Evolutionary conservation across 1,284 basidiomycete species (phyloP).

Genomic region (Pulchroboletus neoregius): DNA sequence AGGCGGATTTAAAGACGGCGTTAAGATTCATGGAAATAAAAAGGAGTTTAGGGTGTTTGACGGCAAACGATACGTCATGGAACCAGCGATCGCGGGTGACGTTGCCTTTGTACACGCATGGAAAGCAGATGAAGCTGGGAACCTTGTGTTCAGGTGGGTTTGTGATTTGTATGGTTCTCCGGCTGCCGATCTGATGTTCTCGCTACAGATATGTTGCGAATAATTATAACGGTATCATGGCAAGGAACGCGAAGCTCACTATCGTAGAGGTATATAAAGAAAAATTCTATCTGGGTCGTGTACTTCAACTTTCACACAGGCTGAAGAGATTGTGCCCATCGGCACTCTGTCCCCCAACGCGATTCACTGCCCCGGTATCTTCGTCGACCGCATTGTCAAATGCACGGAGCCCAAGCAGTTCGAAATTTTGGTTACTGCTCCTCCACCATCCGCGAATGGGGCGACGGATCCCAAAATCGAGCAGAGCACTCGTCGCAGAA

Average conservation of each 20-base stretch:
- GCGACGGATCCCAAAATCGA: slow-evolving; percentile 43
- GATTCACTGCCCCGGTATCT: slow-evolving; percentile 80
- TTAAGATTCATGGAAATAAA: slow-evolving; percentile 59
- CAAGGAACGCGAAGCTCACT: slow-evolving; percentile 80
- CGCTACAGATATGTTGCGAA: slow-evolving; percentile 71
- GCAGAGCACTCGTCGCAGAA: slow-evolving; percentile 61
- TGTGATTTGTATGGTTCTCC: neutral
- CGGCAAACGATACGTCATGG: slow-evolving; percentile 83
- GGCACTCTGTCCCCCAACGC: slow-evolving; percentile 83
- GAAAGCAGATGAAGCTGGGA: slow-evolving; percentile 90
- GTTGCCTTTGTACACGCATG: slow-evolving; percentile 92
- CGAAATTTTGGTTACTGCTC: slow-evolving; percentile 69
- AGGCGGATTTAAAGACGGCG: slow-evolving; percentile 56
- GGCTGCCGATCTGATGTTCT: slow-evolving; percentile 2
- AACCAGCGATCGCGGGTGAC: slow-evolving; percentile 82
- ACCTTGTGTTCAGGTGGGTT: slow-evolving; percentile 73
- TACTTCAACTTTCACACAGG: slow-evolving; percentile 39
- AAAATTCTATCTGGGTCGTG: neutral
- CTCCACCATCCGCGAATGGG: slow-evolving; percentile 32
- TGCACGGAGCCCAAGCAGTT: slow-evolving; percentile 75
- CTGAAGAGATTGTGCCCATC: slow-evolving; percentile 85
- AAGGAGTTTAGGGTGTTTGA: slow-evolving; percentile 74
- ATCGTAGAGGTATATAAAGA: slow-evolving; percentile 71
- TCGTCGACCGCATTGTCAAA: slow-evolving; percentile 80
- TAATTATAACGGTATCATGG: slow-evolving; percentile 85